A percentile compares a stretch with the other conserved stretches of the same genome.
These are phyloP conservation scores for Malus hybrid DNA, from an alignment of 331 rosid genomes.

Conservation along the genomic window DNA sequence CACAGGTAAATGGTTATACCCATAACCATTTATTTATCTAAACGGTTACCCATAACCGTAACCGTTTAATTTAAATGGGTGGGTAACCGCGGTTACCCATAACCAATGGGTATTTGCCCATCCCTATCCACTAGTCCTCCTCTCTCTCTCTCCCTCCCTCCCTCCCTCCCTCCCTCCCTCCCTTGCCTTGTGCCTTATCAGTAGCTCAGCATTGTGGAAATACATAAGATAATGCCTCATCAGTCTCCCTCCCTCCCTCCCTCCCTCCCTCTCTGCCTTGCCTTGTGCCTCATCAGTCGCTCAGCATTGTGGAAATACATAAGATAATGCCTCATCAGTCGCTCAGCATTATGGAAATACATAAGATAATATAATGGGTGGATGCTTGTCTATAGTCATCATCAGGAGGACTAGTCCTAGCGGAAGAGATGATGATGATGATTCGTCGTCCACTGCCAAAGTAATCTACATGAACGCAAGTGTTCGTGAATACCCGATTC, in stretches of 20 bases:
- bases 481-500: slow-evolving; percentile 26
- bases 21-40: too few relatives aligned
- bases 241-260: too few relatives aligned
- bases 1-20: too few relatives aligned
- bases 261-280: too few relatives aligned
- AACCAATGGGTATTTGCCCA: too few relatives aligned
- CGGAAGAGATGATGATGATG: not conserved
- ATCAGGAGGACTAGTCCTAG: not conserved
- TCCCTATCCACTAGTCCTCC: too few relatives aligned
- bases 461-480: slow-evolving; percentile 25
- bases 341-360: not conserved
- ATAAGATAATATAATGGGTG: slow-evolving; percentile 15
- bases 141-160: too few relatives aligned
- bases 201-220: not conserved
- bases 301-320: not conserved
- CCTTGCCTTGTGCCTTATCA: not conserved
- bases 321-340: too few relatives aligned
- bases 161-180: not conserved
- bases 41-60: too few relatives aligned
- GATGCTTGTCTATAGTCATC: slow-evolving; percentile 10
- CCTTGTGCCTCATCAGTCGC: not conserved
- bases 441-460: slow-evolving; percentile 14
- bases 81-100: too few relatives aligned
- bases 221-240: too few relatives aligned
- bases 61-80: too few relatives aligned